These are phyloP conservation scores for Cyclocybe cylindracea DNA, from an alignment of 768 basidiomycete species.

Conservation along the genomic window DNA sequence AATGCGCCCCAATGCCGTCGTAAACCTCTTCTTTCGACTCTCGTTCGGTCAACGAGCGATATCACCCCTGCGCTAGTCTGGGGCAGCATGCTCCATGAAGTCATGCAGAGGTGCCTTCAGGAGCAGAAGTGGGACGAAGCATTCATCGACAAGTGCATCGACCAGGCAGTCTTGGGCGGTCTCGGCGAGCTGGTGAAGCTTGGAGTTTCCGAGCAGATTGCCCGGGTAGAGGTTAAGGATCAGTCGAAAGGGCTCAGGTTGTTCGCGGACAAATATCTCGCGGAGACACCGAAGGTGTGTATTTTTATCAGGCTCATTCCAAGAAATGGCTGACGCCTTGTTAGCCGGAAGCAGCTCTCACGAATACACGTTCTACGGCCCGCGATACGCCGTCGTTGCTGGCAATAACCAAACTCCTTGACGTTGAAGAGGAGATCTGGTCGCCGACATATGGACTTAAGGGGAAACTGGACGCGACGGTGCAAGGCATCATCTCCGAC, in stretches of 20 bases:
- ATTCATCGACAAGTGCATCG: constrained; percentile 63
- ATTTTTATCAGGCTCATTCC: neutral
- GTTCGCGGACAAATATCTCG: constrained; percentile 70
- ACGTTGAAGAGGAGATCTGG: constrained; percentile 97
- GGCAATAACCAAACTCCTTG: constrained; percentile 75
- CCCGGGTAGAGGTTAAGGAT: constrained; percentile 57
- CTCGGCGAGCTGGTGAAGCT: constrained; percentile 67
- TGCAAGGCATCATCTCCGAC: constrained; percentile 66
- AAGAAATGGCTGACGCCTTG: neutral
- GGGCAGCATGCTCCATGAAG: constrained; percentile 92
- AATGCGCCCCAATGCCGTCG: constrained; percentile 82
- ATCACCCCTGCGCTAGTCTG: constrained; percentile 74
- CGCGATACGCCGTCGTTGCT: constrained; percentile 54
- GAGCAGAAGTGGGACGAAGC: constrained; percentile 61
- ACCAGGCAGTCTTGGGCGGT: constrained; percentile 50
- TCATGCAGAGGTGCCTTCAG: constrained; percentile 79
- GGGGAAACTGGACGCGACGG: constrained; percentile 93
- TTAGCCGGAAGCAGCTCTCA: constrained; percentile 65
- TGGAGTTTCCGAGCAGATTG: constrained; percentile 59
- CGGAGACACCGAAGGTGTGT: constrained; percentile 61
- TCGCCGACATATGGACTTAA: constrained; percentile 93
- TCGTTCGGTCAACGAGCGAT: constrained; percentile 61
- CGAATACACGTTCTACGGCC: constrained; percentile 60
- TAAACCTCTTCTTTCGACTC: constrained; percentile 76
- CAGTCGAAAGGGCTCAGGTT: constrained; percentile 65